Base-by-base conservation (phyloP, 78 protist genomes). In the Salpingoeca rosetta region DNA sequence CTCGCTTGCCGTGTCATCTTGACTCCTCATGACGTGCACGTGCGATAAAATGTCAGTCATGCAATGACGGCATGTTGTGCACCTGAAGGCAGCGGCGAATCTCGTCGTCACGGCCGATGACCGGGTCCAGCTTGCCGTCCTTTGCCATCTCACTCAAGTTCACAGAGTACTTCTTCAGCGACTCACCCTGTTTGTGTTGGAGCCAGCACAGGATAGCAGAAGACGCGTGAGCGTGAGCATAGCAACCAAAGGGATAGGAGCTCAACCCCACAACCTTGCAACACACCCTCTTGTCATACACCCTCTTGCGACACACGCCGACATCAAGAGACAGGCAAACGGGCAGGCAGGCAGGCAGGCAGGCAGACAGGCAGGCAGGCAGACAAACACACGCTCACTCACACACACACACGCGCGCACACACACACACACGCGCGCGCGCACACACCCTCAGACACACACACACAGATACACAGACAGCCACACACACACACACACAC, bases 91-190 rank as follows among this genome's bases (percentile, higher is more conserved):
- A 51, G 17, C 65, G 51, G 2, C 99, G 88, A 74, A 98, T 95
- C 88, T 97, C 99, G 27, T 96, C 99, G 75, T 97, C 98, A 27
- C 99, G 87, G 45, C 65, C 99, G 57, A 98, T 96, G 85, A 97
- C 99, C 0, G 99, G 99, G 91, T 98, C 99, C 10, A 98, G 93
- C 85, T 93, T 89, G 39, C 99, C 99, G 3, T 88, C 88, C 56
- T 80, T 88, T 3, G 99, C 99, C 17, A 28, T 84, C 73, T 82
- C 75, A 3, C 82, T 83, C 43, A 97, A 82, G 82, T 97, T 96
- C 40, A 57, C 44, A 26, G 92, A 92, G 85, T 92, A 97, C 87
- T 92, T 88, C 36, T 76, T 28, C 37, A 97, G 91, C n/a, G 95
- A 92, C n/a, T 45, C 44, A 22, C 65, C 65, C 17, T 51, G 65